phyloP scores from a whole-genome alignment of 441 rosid species.

The Jatropha multifida region DNA sequence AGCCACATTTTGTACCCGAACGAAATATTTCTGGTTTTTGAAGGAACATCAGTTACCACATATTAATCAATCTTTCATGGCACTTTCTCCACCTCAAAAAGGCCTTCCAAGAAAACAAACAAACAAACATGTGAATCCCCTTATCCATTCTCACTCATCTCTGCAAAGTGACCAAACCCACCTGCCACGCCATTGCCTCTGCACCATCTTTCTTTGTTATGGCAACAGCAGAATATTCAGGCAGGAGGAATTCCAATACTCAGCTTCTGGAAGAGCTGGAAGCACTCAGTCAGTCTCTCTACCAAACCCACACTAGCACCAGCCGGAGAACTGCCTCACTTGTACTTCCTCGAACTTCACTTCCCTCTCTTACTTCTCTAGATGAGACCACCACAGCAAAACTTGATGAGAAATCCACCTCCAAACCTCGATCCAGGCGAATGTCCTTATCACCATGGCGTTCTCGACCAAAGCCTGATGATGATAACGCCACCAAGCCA shows the following conservation, averaged over 20 bases:
- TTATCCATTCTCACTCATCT: slow-evolving; percentile 11
- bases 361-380: slow-evolving; percentile 36
- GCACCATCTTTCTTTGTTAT: background rate
- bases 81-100: slow-evolving; percentile 34
- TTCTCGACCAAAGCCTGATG: slow-evolving; percentile 60
- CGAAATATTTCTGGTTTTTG: slow-evolving; percentile 13
- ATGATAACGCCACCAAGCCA: slow-evolving; percentile 29
- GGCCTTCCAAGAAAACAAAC: background rate
- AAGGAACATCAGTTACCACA: slow-evolving; percentile 27
- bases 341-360: slow-evolving; percentile 61
- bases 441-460: slow-evolving; percentile 92
- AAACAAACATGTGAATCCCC: slow-evolving; percentile 12
- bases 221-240: slow-evolving; percentile 42
- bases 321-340: slow-evolving; percentile 64
- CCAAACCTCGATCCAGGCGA: slow-evolving; percentile 59
- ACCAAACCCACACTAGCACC: slow-evolving; percentile 59
- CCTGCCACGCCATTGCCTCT: background rate
- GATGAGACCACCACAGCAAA: slow-evolving; percentile 35
- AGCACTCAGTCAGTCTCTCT: slow-evolving; percentile 70
- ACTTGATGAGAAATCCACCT: slow-evolving; percentile 29
- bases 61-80: slow-evolving; percentile 9
- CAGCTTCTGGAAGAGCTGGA: slow-evolving; percentile 86
- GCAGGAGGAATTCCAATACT: slow-evolving; percentile 58
- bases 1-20: slow-evolving; percentile 26
- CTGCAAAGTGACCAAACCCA: background rate